Base-by-base conservation (phyloP, 2,329 filamentous ascomycete genomes). In the Ascomycota sp. region DNA sequence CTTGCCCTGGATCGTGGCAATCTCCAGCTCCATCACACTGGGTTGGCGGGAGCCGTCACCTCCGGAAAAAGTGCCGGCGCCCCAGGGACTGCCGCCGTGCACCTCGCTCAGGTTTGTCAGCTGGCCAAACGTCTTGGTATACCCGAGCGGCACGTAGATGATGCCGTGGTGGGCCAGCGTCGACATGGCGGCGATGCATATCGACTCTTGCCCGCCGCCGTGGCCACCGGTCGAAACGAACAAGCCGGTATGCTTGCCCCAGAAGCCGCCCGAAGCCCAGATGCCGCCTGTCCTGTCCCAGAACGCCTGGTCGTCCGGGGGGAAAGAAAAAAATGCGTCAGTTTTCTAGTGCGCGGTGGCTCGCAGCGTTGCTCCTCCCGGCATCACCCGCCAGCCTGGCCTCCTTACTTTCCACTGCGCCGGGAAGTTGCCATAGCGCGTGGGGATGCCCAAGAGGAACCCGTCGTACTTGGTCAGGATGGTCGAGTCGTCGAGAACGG, bases 371-470 rank as follows among this genome's bases (percentile, higher is more conserved):
- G n/a, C n/a, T n/a, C n/a, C n/a, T n/a, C n/a, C n/a, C n/a, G n/a
- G n/a, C n/a, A n/a, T n/a, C n/a, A n/a, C n/a, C n/a, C n/a, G n/a
- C n/a, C n/a, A n/a, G n/a, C n/a, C n/a, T n/a, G n/a, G n/a, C n/a
- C n/a, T n/a, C n/a, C n/a, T n/a, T 39, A 55, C 56, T 65, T 89
- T 94, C 79, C 79, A 94, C 61, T 98, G 89, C 12, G 76, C 80
- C 29, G 86, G 85, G 67, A 93, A 93, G 71, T 91, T 95, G 45
- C 89, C 89, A 61, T 81, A 98, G 41, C 89, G 72, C 30, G 89
- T 98, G 35, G 89, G 89, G 52, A 95, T 89, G 41, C 89, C 89
- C 45, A 95, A 68, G 39, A 98, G 74, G 62, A 94, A 75, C 41
- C 63, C 89, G 47, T 95, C 85, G 60, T 91, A 95, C 31, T 61